Evolutionary conservation across 2,329 filamentous ascomycete genomes (phyloP), one percentile per base, ranked within the genome.

Genomic region (Aspergillus sp.): DNA sequence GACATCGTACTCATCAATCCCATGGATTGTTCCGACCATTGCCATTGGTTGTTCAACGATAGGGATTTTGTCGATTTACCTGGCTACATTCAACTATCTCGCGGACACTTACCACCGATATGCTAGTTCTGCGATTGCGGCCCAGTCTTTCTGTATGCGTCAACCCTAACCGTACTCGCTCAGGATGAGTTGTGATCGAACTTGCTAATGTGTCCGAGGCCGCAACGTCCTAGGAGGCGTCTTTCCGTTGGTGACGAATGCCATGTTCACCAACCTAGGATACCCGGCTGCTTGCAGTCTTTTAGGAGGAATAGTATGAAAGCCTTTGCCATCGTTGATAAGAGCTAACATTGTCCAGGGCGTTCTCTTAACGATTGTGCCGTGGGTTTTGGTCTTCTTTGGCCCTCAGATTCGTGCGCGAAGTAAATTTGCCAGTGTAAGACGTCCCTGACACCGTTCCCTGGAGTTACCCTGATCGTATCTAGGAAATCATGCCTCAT

Each of bases 21-120:
- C 87, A 65, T 94, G 91, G 91, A 88, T 92, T 59, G 86, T 87
- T 0, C 91, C 92, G 0, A 79, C 87, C 0, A 76, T 94, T 3
- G 89, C 87, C 0, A 83, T 97, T 34, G 86, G 84, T 0, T 85
- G 93, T 61, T 89, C 92, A 0, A 94, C 91, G 0, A 91, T 94
- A 82, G 90, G 93, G 30, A 96, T 97, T 66, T 94, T 92, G 75
- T 89, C 87, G 46, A 87, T 97, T 41, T 96, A 96, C 72, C 84
- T 97, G 1, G 89, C 93, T 3, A 91, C 92, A 0, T 97, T 97
- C 80, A 97, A 97, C 74, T 97, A 96, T 69, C 83, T 97, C 1
- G 92, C 93, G 22, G 93, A 97, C 72, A 89, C 89, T 1, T 97
- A 97, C 75, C 90, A 93, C 72, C 83, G 85, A 2, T 97, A 94